Evolutionary conservation across 1,284 basidiomycete species (phyloP).

Genomic region (Rugiboletus extremiorientalis): DNA sequence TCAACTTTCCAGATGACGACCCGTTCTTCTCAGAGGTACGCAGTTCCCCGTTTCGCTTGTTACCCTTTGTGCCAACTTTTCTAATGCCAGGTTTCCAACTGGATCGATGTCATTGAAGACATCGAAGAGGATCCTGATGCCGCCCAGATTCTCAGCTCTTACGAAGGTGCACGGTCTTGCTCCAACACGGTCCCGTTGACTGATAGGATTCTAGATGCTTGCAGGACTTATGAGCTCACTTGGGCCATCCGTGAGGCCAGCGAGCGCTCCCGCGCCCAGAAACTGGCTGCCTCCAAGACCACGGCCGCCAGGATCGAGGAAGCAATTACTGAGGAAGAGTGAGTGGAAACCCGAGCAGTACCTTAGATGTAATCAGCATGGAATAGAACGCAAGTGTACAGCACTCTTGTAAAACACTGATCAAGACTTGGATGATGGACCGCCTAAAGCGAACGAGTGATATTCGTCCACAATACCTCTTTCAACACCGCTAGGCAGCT

Average conservation of each 20-base stretch:
- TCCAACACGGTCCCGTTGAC: constrained; percentile 1
- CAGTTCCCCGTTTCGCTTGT: background rate
- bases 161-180: constrained; percentile 55
- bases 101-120: constrained; percentile 82
- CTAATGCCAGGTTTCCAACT: constrained; percentile 60
- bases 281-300: constrained; percentile 24
- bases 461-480: background rate
- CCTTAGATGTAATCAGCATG: background rate
- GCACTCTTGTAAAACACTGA: background rate
- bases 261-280: constrained; percentile 53
- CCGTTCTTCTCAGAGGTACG: constrained; percentile 83
- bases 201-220: constrained; percentile 60
- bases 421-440: background rate
- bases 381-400: constrained; percentile 1
- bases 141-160: constrained; percentile 69
- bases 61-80: background rate
- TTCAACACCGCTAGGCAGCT: too few species aligned
- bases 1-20: constrained; percentile 82
- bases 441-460: background rate
- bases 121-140: constrained; percentile 72
- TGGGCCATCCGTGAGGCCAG: constrained; percentile 84
- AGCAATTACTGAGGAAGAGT: constrained; percentile 31
- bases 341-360: background rate
- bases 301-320: constrained; percentile 19
- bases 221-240: constrained; percentile 83